Conservation (phyloP, 2,329 filamentous ascomycete species). For the Aspergillus candidus region DNA sequence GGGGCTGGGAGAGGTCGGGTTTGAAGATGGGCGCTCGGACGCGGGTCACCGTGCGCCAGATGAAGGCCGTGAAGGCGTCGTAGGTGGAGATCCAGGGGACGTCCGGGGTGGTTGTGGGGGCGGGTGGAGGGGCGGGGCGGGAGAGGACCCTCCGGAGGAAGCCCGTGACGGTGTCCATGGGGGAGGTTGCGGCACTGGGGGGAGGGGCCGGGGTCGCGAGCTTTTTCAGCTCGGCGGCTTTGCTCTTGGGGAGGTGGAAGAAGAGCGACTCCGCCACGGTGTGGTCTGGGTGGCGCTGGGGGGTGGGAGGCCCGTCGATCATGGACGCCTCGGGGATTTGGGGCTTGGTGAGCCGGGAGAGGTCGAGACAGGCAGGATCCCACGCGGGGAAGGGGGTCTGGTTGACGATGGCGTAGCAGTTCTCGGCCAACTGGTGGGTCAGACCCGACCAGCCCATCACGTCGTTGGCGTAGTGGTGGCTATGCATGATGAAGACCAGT, state of each 20-base stretch:
- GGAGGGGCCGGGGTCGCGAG: slow-evolving; percentile 23
- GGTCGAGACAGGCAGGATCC: slow-evolving; percentile 33
- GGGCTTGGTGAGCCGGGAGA: slow-evolving; percentile 28
- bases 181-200: too few relatives aligned
- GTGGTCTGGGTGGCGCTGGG: slow-evolving; percentile 11
- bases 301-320: slow-evolving; percentile 9
- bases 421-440: slow-evolving; percentile 39
- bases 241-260: slow-evolving; percentile 43
- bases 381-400: slow-evolving; percentile 28
- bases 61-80: slow-evolving; percentile 40
- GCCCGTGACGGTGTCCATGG: too few relatives aligned
- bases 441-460: slow-evolving; percentile 39
- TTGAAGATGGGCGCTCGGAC: slow-evolving; percentile 33
- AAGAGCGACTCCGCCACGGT: slow-evolving; percentile 22
- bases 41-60: slow-evolving; percentile 38
- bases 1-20: slow-evolving; percentile 18
- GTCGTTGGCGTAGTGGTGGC: slow-evolving; percentile 42
- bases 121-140: not conserved
- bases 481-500: slow-evolving; percentile 38
- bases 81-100: slow-evolving; percentile 39
- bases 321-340: slow-evolving; percentile 20
- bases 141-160: too few relatives aligned
- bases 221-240: slow-evolving; percentile 36
- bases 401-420: slow-evolving; percentile 33
- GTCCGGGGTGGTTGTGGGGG: not conserved